Evolutionary conservation across 495 filamentous ascomycete species (phyloP).

Genomic region (Amniculicola lignicola): DNA sequence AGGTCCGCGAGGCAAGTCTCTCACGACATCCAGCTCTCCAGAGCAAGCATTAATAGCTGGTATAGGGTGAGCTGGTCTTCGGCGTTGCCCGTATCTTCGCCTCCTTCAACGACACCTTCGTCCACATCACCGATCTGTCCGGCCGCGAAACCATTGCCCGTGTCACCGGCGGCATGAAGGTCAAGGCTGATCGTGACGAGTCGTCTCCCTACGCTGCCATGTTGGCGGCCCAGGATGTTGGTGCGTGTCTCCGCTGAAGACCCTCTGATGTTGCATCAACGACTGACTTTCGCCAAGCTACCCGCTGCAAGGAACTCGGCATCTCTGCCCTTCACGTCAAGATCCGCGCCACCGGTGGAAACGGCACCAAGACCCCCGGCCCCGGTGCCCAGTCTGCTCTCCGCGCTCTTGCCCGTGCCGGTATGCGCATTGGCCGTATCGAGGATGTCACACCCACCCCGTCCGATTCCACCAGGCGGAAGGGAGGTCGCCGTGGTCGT

Average conservation of each 20-base stretch:
- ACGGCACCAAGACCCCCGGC: constrained; percentile 99
- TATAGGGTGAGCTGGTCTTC: constrained; percentile 92
- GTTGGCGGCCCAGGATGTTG: constrained; percentile 97
- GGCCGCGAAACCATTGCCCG: constrained; percentile 99
- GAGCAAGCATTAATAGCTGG: constrained; percentile 1
- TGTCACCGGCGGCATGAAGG: constrained; percentile 99
- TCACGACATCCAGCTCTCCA: constrained; percentile 25
- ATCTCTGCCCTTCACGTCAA: constrained; percentile 99
- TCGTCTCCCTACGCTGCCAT: constrained; percentile 99
- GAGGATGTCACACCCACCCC: constrained; percentile 99
- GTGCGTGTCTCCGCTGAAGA: constrained; percentile 45
- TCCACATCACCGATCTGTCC: constrained; percentile 97
- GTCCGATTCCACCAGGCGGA: constrained; percentile 96
- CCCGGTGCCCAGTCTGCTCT: constrained; percentile 98
- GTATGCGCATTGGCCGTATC: constrained; percentile 99
- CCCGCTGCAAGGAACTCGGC: constrained; percentile 98
- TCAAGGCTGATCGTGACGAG: constrained; percentile 99
- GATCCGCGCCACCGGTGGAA: constrained; percentile 99
- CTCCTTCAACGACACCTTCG: constrained; percentile 98
- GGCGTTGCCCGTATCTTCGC: constrained; percentile 99
- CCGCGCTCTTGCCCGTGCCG: constrained; percentile 94
- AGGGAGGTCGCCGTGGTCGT: constrained; percentile 99
- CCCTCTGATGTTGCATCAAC: constrained; percentile 45
- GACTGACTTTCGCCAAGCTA: constrained; percentile 91
- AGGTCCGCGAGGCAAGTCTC: constrained; percentile 75